Conservation (phyloP, 306 rosid genomes). For the Senna tora region DNA sequence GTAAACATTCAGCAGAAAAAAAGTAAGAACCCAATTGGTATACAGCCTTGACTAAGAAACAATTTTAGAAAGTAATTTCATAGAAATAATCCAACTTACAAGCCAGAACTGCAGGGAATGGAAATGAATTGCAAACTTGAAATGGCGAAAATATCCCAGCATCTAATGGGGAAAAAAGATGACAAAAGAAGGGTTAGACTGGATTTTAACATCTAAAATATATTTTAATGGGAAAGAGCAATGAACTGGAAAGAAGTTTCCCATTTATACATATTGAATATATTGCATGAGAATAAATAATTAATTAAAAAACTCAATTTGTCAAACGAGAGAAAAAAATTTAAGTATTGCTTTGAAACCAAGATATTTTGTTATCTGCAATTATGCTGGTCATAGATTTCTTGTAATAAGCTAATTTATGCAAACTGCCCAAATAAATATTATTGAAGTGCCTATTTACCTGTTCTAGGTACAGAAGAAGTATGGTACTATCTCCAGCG, state of each 20-base stretch:
- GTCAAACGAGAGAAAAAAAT: no score
- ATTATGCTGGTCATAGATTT: no score
- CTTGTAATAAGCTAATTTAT: no score
- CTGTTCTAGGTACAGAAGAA: slow-evolving; percentile 77
- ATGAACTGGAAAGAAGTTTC: background rate
- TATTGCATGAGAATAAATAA: background rate
- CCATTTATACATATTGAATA: slow-evolving; percentile 7
- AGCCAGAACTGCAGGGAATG: slow-evolving; percentile 91
- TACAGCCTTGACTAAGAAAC: slow-evolving; percentile 23
- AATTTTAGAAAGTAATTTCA: slow-evolving; percentile 1
- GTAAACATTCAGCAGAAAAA: slow-evolving; percentile 41
- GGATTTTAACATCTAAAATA: slow-evolving; percentile 25
- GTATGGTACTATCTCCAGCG: slow-evolving; percentile 60
- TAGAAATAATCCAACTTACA: slow-evolving; percentile 55
- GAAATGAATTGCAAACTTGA: slow-evolving; percentile 81
- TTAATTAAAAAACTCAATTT: background rate
- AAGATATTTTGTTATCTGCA: no score
- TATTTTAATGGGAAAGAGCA: slow-evolving; percentile 2
- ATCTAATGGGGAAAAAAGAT: slow-evolving; percentile 59
- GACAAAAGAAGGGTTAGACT: slow-evolving; percentile 25
- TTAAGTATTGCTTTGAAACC: no score
- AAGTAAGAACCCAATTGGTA: slow-evolving; percentile 31
- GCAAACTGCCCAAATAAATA: slow-evolving; percentile 22
- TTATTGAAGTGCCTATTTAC: slow-evolving; percentile 45
- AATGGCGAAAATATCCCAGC: slow-evolving; percentile 85